Evolutionary conservation across 2,329 filamentous ascomycete genomes (phyloP).

Genomic region (Sclerotinia subarctica): DNA sequence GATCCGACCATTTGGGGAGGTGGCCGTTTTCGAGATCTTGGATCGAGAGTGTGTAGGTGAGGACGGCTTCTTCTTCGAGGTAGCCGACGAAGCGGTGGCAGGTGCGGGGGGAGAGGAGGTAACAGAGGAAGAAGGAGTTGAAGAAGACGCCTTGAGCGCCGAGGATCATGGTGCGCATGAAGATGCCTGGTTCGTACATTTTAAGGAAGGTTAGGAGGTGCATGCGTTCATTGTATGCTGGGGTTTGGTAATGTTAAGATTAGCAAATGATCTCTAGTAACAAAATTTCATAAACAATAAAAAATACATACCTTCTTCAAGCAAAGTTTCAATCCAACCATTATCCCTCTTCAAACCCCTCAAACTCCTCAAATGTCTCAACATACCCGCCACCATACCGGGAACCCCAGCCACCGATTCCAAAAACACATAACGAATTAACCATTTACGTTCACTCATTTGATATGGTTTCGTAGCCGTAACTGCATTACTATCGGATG

Average conservation of each 20-base stretch:
- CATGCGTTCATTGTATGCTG: constrained; percentile 93
- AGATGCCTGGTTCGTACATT: constrained; percentile 72
- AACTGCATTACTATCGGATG: constrained; percentile 45
- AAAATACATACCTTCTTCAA: constrained; percentile 50
- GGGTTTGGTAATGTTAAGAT: constrained; percentile 53
- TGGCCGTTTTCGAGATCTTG: constrained; percentile 81
- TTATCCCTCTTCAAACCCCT: constrained; percentile 87
- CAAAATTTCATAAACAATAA: constrained; percentile 59
- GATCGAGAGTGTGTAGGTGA: constrained; percentile 90
- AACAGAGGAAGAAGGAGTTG: constrained; percentile 86
- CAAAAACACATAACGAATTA: constrained; percentile 86
- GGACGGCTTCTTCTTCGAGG: constrained; percentile 92
- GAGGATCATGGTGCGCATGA: constrained; percentile 90
- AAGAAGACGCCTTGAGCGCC: constrained; percentile 95
- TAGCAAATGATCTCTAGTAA: constrained; percentile 60
- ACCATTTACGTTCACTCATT: constrained; percentile 85
- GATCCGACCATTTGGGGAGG: constrained; percentile 73
- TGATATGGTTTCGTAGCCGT: constrained; percentile 55
- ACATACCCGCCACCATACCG: constrained; percentile 94
- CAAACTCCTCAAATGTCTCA: constrained; percentile 82
- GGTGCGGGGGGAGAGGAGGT: constrained; percentile 80
- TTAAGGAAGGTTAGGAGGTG: constrained; percentile 90
- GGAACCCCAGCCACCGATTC: constrained; percentile 94
- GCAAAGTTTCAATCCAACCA: constrained; percentile 90
- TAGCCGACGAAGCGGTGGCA: constrained; percentile 97